Evolutionary conservation across 2,329 filamentous ascomycete genomes (phyloP).

Genomic region (Calonectria ilicicola): DNA sequence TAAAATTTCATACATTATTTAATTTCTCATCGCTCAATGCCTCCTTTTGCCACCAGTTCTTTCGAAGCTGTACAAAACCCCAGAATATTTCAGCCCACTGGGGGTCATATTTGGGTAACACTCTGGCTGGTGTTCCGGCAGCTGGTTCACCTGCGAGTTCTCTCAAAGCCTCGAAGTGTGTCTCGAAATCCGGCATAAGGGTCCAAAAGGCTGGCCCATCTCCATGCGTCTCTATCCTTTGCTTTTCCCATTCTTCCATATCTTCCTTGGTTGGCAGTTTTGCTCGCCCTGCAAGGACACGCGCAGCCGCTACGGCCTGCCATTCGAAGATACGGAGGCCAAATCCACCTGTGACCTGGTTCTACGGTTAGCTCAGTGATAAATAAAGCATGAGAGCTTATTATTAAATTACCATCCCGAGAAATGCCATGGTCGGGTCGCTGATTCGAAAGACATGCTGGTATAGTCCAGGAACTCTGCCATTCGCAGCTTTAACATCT

Average conservation of each 20-base stretch:
- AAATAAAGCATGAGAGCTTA: too few relatives aligned
- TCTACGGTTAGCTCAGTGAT: too few relatives aligned
- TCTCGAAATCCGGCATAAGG: conserved; percentile 47
- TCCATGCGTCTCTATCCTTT: neutral
- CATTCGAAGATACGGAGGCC: neutral
- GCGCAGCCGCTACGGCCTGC: neutral
- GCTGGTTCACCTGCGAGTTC: conserved; percentile 55
- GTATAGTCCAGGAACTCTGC: neutral
- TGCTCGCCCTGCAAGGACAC: neutral
- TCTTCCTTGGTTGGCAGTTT: neutral
- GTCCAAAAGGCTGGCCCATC: neutral
- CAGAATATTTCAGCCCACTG: conserved; percentile 47
- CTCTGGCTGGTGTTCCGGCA: conserved; percentile 50
- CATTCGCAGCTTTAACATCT: neutral
- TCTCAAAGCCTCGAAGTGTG: conserved; percentile 54
- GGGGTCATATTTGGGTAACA: conserved; percentile 55
- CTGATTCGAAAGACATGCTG: neutral
- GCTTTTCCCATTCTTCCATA: neutral
- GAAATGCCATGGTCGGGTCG: neutral
- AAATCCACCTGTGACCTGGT: neutral
- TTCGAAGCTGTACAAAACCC: neutral
- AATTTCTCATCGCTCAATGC: neutral
- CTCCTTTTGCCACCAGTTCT: neutral
- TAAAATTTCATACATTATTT: too few relatives aligned
- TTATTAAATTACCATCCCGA: neutral